Percentiles rank a stretch among this genome's conserved stretches.
phyloP scores from a whole-genome alignment of 106 monocot species.

The Ottelia alismoides region DNA sequence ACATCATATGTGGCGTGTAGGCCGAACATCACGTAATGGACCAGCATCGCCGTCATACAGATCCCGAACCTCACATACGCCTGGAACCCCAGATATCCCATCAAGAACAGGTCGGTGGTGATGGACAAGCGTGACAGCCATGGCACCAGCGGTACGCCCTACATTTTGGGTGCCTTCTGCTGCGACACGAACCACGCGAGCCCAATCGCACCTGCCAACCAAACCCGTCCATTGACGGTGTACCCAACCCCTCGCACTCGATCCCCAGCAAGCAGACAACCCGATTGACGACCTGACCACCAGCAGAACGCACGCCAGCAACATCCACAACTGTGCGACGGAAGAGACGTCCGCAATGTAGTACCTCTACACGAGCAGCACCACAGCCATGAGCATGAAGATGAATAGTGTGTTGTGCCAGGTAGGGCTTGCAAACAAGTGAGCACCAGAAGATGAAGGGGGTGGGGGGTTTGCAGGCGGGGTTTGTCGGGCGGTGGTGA shows the following conservation, averaged over 20 bases:
- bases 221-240: conserved; percentile 19
- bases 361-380: conserved; percentile 7
- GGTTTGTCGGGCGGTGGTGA: too few relatives aligned
- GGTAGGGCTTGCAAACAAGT: too few relatives aligned
- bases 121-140: conserved; percentile 71
- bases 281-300: conserved; percentile 36
- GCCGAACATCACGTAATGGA: conserved; percentile 55
- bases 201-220: conserved; percentile 40
- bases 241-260: conserved; percentile 35
- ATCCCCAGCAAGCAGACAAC: conserved; percentile 46
- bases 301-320: background rate
- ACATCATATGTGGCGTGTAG: conserved; percentile 74
- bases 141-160: conserved; percentile 71
- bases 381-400: conserved; percentile 9
- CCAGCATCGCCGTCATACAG: conserved; percentile 43
- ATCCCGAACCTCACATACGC: conserved; percentile 59
- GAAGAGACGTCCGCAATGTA: background rate
- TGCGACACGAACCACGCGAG: conserved; percentile 27
- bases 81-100: conserved; percentile 53
- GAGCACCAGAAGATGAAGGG: too few relatives aligned
- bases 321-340: background rate
- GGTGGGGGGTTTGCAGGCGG: too few relatives aligned
- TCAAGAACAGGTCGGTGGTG: conserved; percentile 57
- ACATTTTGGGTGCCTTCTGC: conserved; percentile 38
- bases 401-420: conserved; percentile 7